phyloP scores from a whole-genome alignment of 768 basidiomycete species.

The Boletus rex-veris region DNA sequence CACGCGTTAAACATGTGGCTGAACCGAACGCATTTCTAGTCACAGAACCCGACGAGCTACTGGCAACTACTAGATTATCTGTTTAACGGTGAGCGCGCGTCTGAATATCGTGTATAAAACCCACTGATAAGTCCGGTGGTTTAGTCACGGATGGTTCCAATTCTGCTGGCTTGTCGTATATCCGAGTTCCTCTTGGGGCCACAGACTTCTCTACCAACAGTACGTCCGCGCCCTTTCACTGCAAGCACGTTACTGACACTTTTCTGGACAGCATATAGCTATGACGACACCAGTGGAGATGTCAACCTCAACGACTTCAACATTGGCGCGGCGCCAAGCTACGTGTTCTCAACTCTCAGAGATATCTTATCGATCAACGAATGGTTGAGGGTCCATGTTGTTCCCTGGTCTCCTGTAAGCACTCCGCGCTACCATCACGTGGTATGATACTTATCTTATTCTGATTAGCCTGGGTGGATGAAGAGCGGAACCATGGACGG shows the following conservation, averaged over 20 bases:
- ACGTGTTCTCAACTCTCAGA: constrained; percentile 57
- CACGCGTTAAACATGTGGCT: background rate
- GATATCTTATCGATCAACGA: constrained; percentile 63
- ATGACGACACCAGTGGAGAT: constrained; percentile 62
- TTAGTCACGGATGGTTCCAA: constrained; percentile 55
- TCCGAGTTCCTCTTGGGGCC: constrained; percentile 69
- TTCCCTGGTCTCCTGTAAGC: constrained; percentile 76
- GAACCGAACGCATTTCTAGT: constrained; percentile 31
- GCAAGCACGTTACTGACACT: constrained; percentile 1
- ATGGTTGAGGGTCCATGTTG: constrained; percentile 49
- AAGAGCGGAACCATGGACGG: constrained; percentile 69
- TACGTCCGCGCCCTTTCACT: constrained; percentile 25
- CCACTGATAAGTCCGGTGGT: background rate
- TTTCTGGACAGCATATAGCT: constrained; percentile 51
- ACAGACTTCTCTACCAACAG: constrained; percentile 65
- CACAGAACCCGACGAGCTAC: constrained; percentile 52
- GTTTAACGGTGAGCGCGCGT: constrained; percentile 39
- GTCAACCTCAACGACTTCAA: constrained; percentile 56
- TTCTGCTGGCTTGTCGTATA: constrained; percentile 64
- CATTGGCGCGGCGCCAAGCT: constrained; percentile 54
- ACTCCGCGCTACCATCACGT: no score
- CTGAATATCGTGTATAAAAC: background rate
- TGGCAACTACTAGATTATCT: constrained; percentile 54
- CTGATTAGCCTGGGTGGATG: constrained; percentile 71
- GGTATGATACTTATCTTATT: background rate